Evolutionary conservation across 352 stramenopile genomes (phyloP).

Genomic region (Pythium oligandrum): DNA sequence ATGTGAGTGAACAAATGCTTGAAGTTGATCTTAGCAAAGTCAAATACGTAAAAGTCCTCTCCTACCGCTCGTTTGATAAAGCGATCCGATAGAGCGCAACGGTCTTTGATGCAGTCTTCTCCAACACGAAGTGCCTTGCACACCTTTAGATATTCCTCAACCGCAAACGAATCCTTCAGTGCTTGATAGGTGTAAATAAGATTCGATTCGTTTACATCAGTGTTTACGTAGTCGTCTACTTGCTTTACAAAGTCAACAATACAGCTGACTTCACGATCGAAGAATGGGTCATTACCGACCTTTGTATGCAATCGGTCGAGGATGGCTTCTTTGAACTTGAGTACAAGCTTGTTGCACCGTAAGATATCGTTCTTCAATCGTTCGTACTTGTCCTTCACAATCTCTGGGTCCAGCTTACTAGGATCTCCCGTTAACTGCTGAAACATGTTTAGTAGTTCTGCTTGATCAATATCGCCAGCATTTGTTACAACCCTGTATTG

Average conservation of each 20-base stretch:
- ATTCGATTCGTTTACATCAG: neutral
- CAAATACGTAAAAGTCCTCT: slow-evolving; percentile 1
- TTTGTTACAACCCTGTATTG: slow-evolving; percentile 3
- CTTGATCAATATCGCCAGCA: neutral
- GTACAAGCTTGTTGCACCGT: slow-evolving; percentile 2
- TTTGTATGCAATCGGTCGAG: slow-evolving; percentile 3
- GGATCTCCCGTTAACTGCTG: slow-evolving; percentile 2
- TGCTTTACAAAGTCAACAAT: slow-evolving; percentile 4
- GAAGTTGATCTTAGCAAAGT: slow-evolving; percentile 5
- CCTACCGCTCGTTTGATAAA: neutral
- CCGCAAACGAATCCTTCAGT: slow-evolving; percentile 1
- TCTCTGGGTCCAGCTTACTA: slow-evolving; percentile 3
- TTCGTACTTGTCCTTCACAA: slow-evolving; percentile 6
- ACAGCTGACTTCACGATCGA: neutral
- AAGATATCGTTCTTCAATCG: slow-evolving; percentile 2
- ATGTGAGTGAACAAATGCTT: slow-evolving; percentile 5
- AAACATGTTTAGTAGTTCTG: slow-evolving; percentile 3
- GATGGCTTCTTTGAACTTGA: slow-evolving; percentile 5
- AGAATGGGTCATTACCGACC: neutral
- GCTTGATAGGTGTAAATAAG: slow-evolving; percentile 1
- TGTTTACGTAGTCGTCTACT: neutral
- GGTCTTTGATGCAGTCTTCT: slow-evolving; percentile 5
- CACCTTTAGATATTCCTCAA: slow-evolving; percentile 5
- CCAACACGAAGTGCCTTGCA: neutral
- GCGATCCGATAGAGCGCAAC: neutral